These are phyloP conservation scores for Sclerotiophoma versabilis DNA, from an alignment of 2,329 filamentous ascomycete genomes.

Conservation along the genomic window DNA sequence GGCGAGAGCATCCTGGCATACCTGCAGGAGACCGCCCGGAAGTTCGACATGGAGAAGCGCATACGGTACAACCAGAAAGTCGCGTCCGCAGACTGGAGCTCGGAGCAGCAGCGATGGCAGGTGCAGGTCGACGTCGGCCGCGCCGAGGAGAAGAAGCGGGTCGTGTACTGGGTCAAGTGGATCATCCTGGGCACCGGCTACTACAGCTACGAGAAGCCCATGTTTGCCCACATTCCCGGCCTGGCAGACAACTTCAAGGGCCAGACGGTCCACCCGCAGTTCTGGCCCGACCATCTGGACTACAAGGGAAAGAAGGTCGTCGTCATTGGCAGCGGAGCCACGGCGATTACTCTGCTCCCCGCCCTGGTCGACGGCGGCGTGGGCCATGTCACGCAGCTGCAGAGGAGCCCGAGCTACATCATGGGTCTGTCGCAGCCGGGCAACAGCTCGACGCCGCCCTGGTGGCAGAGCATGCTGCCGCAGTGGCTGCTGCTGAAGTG, in stretches of 20 bases:
- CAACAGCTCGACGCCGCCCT: conserved; percentile 44
- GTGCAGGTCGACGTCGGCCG: conserved; percentile 34
- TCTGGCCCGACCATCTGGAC: conserved; percentile 75
- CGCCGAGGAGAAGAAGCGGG: conserved; percentile 43
- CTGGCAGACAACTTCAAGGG: conserved; percentile 69
- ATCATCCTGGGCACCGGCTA: conserved; percentile 72
- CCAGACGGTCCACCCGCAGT: conserved; percentile 71
- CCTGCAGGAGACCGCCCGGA: conserved; percentile 51
- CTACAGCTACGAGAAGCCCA: conserved; percentile 73
- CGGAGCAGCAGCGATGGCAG: conserved; percentile 58
- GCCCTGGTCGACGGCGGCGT: conserved; percentile 69
- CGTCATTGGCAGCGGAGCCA: conserved; percentile 80
- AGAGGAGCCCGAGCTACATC: conserved; percentile 74
- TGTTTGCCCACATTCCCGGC: conserved; percentile 69
- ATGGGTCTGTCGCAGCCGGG: conserved; percentile 59
- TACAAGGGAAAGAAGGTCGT: conserved; percentile 72
- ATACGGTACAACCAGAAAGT: conserved; percentile 56
- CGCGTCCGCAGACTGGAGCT: conserved; percentile 52
- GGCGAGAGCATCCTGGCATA: conserved; percentile 55
- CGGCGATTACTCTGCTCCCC: conserved; percentile 78
- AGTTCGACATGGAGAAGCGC: conserved; percentile 56
- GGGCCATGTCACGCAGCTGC: conserved; percentile 76
- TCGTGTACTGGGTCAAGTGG: conserved; percentile 55
- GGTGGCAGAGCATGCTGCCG: conserved; percentile 54
- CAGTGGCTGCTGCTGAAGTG: conserved; percentile 55